Evolutionary conservation across 768 basidiomycete species (phyloP), one percentile per base, ranked within the genome.

Genomic region (Pseudohyphozyma bogoriensis): DNA sequence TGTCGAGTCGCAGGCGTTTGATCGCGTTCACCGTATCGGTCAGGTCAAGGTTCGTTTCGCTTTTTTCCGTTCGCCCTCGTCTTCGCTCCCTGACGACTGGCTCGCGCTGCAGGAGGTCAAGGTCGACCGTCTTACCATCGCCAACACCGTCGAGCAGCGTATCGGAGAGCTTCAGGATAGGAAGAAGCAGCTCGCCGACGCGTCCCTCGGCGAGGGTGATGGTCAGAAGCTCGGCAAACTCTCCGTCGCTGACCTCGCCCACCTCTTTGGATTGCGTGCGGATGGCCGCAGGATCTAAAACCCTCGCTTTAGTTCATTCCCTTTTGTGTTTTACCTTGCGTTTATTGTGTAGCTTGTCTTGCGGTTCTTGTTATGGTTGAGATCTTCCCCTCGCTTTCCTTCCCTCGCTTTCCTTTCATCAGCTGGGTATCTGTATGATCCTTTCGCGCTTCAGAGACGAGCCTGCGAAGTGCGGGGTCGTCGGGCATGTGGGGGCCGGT

Each of bases 121-220:
- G n/a, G 68, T 76, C 33, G 63, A 72, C 32, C 71, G 75, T 40
- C 62, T 76, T n/a, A 69, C 73, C 51, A 74, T 76, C 56, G 57
- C 51, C 5, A 67, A 73, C 57, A 71, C 73, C 0, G 61, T 66
- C 35, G 86, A 87, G 68, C 82, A 86, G 67, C 77, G 85, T n/a
- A 81, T 88, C 35, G 75, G 85, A 31, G 29, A 20, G 10, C 31
- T 53, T 31, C 7, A 28, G 15, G 37, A 20, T 12, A 36, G 22
- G n/a, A 31, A 44, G 42, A 22, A 10, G 68, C 64, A 54, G 59
- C 56, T 66, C 32, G 69, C 72, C 2, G 75, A 77, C 49, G 74
- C 73, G 2, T 50, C 60, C 8, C 53, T 61, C 53, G 66, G 66
- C 10, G 66, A 68, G 37, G 66, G 66, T 2, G 32, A 26, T 10